A percentile compares a stretch with the other conserved stretches of the same genome.
Conservation (phyloP, 306 rosid genomes). For the Pueraria montana region DNA sequence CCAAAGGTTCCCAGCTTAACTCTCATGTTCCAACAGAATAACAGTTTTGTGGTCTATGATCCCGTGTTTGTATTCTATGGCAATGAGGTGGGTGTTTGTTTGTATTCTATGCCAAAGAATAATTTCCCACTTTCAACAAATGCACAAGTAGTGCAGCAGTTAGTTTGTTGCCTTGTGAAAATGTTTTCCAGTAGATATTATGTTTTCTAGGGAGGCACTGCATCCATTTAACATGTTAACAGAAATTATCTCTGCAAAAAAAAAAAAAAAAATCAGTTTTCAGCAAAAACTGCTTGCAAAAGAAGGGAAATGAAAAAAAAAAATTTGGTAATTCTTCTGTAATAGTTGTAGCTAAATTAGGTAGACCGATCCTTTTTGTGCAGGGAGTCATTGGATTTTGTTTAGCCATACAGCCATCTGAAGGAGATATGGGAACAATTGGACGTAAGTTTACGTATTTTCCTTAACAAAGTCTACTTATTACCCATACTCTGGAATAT, state of each 20-base stretch:
- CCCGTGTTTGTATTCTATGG: conserved; percentile 63
- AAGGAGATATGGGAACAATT: conserved; percentile 78
- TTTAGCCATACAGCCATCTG: conserved; percentile 81
- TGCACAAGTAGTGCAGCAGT: conserved; percentile 9
- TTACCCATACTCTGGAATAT: conserved; percentile 22
- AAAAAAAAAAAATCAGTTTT: neutral
- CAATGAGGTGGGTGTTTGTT: conserved; percentile 72
- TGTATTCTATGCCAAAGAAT: too few species aligned
- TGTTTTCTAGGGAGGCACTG: conserved; percentile 25
- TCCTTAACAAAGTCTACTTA: conserved; percentile 15
- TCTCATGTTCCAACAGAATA: conserved; percentile 75
- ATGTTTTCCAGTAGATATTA: too few species aligned
- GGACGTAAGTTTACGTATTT: conserved; percentile 80
- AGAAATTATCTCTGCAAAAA: conserved; percentile 17
- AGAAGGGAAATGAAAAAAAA: neutral
- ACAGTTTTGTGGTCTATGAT: conserved; percentile 78
- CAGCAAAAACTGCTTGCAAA: neutral
- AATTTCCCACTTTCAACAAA: neutral
- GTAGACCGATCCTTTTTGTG: conserved; percentile 46
- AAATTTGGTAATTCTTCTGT: neutral
- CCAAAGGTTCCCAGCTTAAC: conserved; percentile 78
- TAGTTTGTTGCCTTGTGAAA: neutral
- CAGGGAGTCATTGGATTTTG: conserved; percentile 86
- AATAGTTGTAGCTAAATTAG: conserved; percentile 31
- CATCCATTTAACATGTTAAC: conserved; percentile 24